Evolutionary conservation across 805 yeast species (phyloP), one percentile per base, ranked within the genome.

Genomic region (Saccharomycopsis synnaedendra): DNA sequence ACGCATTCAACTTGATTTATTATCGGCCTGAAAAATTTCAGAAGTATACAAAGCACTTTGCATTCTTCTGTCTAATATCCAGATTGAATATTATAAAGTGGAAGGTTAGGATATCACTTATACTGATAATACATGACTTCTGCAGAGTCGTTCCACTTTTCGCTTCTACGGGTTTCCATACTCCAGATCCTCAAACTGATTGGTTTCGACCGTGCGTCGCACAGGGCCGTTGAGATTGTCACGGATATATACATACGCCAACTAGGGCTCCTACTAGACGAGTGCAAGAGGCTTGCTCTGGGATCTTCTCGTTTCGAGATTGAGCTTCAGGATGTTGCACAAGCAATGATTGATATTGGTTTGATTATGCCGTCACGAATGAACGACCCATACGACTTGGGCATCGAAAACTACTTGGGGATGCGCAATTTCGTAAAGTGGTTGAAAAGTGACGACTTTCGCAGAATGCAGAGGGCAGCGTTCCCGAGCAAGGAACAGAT

Each of bases 151-250:
- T 73, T 76, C 60, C 68, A 67, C 56, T 72, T 68, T 51, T 62
- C 73, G 6, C 59, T 75, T 11, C 62, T 74, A 35, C 39, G 46
- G 11, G 46, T 50, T 29, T 39, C 50, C 37, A 39, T 38, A 33
- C 70, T 75, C 1, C 80, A 82, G 64, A 66, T 82, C 4, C 70
- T 90, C 45, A 78, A 86, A 52, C 78, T 93, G 0, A 75, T 80
- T 32, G 98, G 98, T 0, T 86, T 88, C 57, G 96, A 86, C 52
- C 73, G 79, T 56, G 79, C 89, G 54, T 71, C 79, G 45, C 85
- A 90, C 5, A 69, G 76, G 5, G 75, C 83, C 1, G 68, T 90
- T 6, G 89, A 87, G 58, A 72, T 80, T 2, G 55, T 88, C n/a
- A 80, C 95, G 0, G 96, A 88, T 57, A 58, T 90, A 1, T 78